phyloP scores from a whole-genome alignment of 2,329 filamentous ascomycete genomes.

The Emmonsia crescens region DNA sequence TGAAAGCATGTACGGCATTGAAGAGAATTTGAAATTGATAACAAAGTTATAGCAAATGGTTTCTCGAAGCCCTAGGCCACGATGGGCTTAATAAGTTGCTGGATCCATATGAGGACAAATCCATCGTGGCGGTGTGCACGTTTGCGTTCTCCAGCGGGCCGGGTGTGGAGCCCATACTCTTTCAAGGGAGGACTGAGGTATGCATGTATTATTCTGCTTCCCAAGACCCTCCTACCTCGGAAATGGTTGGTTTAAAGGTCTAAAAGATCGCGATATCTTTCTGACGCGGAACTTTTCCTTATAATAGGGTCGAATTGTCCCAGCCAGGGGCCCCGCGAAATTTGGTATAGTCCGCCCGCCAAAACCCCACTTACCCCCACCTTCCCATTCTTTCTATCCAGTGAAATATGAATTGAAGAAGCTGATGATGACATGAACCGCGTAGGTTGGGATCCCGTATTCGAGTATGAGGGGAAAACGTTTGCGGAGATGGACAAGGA shows the following conservation, averaged over 20 bases:
- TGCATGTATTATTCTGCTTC: neutral
- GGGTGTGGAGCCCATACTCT: conserved; percentile 70
- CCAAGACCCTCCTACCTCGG: neutral
- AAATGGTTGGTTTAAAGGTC: neutral
- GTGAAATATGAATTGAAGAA: conserved; percentile 10
- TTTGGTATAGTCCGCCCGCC: conserved; percentile 57
- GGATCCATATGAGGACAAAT: conserved; percentile 79
- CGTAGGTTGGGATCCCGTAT: conserved; percentile 77
- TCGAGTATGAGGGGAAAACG: conserved; percentile 86
- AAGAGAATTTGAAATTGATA: conserved; percentile 1
- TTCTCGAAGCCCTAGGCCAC: conserved; percentile 72
- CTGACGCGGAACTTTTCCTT: neutral
- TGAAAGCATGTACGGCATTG: neutral
- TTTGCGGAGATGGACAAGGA: conserved; percentile 91
- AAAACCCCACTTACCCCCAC: neutral
- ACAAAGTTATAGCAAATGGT: conserved; percentile 65
- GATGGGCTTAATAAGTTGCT: conserved; percentile 83
- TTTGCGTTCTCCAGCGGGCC: conserved; percentile 87
- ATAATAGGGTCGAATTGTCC: conserved; percentile 65
- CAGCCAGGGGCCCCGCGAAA: conserved; percentile 62
- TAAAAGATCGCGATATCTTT: neutral
- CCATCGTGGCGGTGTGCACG: conserved; percentile 85
- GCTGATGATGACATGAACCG: conserved; percentile 36
- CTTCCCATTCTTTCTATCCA: neutral
- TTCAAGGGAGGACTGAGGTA: conserved; percentile 81